Percentiles rank a stretch among this genome's conserved stretches.
phyloP scores from a whole-genome alignment of 2,329 filamentous ascomycete genomes.

The Fusarium sp. region DNA sequence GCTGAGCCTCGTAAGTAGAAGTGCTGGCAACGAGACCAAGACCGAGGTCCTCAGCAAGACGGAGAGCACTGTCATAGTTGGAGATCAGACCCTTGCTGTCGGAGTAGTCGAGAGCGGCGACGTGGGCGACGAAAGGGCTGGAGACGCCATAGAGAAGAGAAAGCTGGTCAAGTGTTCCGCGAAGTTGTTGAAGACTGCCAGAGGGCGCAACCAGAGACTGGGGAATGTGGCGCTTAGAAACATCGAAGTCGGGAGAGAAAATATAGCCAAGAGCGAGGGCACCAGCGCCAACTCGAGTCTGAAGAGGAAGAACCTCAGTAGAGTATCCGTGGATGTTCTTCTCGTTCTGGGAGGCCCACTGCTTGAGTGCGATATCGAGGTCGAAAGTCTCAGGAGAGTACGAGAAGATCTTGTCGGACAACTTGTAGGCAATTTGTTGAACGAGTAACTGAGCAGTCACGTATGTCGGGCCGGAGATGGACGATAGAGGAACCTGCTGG shows the following conservation, averaged over 20 bases:
- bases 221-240: slow-evolving; percentile 89
- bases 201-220: slow-evolving; percentile 91
- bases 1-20: slow-evolving; percentile 91
- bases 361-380: slow-evolving; percentile 82
- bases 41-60: slow-evolving; percentile 88
- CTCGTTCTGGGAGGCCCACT: slow-evolving; percentile 77
- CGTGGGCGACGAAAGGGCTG: slow-evolving; percentile 91
- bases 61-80: slow-evolving; percentile 85
- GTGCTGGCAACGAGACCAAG: slow-evolving; percentile 86
- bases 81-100: slow-evolving; percentile 77
- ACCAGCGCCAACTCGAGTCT: slow-evolving; percentile 90
- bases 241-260: slow-evolving; percentile 96
- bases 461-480: slow-evolving; percentile 89
- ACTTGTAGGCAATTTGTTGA: slow-evolving; percentile 93
- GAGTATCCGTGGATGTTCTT: slow-evolving; percentile 84
- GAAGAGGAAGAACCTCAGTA: slow-evolving; percentile 81
- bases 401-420: slow-evolving; percentile 97
- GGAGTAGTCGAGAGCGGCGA: slow-evolving; percentile 90
- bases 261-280: slow-evolving; percentile 94
- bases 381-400: slow-evolving; percentile 96
- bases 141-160: slow-evolving; percentile 90
- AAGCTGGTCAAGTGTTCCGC: slow-evolving; percentile 88
- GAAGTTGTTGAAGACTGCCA: slow-evolving; percentile 81
- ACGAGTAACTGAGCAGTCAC: slow-evolving; percentile 92
- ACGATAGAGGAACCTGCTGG: slow-evolving; percentile 63